These are phyloP conservation scores for Aspergillus bombycis DNA, from an alignment of 2,329 filamentous ascomycete species.

Conservation along the genomic window DNA sequence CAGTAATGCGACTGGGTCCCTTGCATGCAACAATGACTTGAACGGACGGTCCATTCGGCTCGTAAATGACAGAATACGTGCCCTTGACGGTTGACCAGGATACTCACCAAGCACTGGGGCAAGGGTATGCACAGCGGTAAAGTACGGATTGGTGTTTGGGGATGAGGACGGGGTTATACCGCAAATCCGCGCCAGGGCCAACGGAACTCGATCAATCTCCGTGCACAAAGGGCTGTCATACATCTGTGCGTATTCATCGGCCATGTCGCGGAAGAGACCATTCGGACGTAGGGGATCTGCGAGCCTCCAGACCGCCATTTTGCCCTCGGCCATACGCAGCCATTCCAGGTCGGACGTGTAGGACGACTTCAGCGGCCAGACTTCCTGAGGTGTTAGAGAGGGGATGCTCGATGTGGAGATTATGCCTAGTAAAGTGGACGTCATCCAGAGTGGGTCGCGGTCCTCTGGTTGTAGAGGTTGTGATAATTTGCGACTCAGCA, in stretches of 20 bases:
- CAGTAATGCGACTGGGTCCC: not conserved
- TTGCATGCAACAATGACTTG: not conserved
- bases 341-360: not conserved
- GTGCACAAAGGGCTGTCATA: not conserved
- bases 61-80: not conserved
- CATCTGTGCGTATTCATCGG: not conserved
- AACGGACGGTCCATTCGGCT: not conserved
- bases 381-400: not conserved
- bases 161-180: not conserved
- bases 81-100: not conserved
- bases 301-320: not conserved
- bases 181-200: not conserved
- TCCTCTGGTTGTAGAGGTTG: not conserved
- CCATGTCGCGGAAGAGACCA: not conserved
- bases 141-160: not conserved
- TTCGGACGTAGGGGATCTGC: not conserved
- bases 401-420: not conserved
- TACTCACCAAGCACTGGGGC: not conserved
- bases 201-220: not conserved
- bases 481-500: not conserved
- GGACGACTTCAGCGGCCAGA: not conserved
- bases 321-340: not conserved
- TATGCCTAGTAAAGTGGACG: not conserved
- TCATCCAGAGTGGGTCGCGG: not conserved
- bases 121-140: not conserved